Evolutionary conservation across 306 rosid species (phyloP).

Genomic region (Arachis hypogaea): DNA sequence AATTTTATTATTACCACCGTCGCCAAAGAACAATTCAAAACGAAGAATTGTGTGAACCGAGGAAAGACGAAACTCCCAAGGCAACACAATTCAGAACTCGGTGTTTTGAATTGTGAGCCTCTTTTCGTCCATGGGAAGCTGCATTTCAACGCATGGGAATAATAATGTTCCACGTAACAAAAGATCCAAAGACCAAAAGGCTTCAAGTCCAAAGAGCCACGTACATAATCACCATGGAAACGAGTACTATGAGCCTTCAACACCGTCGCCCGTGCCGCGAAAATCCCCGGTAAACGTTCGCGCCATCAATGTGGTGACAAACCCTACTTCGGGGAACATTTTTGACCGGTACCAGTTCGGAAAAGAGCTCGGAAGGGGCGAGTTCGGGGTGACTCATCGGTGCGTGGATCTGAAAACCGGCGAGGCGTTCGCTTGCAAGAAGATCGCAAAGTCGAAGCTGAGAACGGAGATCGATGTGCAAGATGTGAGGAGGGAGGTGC

Average conservation of each 20-base stretch:
- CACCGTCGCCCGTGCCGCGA: not conserved
- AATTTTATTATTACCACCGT: too few species aligned
- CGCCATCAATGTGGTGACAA: conserved; percentile 41
- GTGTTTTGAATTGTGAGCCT: not conserved
- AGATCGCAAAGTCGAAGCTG: conserved; percentile 72
- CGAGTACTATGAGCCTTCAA: not conserved
- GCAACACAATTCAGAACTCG: not conserved
- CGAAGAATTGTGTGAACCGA: too few species aligned
- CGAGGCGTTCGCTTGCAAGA: conserved; percentile 68
- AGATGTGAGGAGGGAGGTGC: conserved; percentile 87
- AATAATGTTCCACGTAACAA: conserved; percentile 15
- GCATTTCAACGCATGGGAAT: conserved; percentile 63
- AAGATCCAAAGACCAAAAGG: conserved; percentile 34
- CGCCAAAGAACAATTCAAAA: not conserved
- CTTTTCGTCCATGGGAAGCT: conserved; percentile 79
- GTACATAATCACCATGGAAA: not conserved
- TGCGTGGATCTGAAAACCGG: conserved; percentile 53
- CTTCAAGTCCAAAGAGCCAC: not conserved
- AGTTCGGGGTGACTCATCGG: conserved; percentile 74
- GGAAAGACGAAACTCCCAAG: too few species aligned
- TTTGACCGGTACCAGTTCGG: conserved; percentile 59
- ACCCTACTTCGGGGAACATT: conserved; percentile 55
- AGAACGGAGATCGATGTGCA: conserved; percentile 78
- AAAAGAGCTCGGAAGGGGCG: conserved; percentile 84
- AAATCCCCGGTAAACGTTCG: conserved; percentile 34